Evolutionary conservation across 306 rosid genomes (phyloP).

Genomic region (Prunus mongolica): DNA sequence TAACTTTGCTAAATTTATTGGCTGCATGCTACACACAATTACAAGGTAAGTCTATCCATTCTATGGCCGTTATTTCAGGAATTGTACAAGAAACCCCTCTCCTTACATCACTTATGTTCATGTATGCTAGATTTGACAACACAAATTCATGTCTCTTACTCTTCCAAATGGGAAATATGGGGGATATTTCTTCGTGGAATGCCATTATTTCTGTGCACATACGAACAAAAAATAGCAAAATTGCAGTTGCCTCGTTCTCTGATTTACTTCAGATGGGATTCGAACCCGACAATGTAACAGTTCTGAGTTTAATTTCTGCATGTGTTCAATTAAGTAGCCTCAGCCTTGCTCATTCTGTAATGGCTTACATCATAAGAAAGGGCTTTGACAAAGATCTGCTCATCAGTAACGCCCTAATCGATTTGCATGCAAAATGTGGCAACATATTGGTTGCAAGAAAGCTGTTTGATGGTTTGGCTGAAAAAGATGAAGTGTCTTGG

Average conservation of each 20-base stretch:
- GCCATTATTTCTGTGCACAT: conserved; percentile 21
- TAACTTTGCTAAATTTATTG: conserved; percentile 29
- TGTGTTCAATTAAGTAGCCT: conserved; percentile 24
- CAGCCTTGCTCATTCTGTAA: conserved; percentile 6
- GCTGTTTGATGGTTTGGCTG: conserved; percentile 23
- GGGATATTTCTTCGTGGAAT: conserved; percentile 35
- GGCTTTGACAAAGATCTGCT: conserved; percentile 25
- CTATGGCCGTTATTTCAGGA: conserved; percentile 18
- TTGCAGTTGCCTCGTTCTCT: conserved; percentile 12
- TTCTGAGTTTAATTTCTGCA: conserved; percentile 26
- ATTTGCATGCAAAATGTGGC: conserved; percentile 32
- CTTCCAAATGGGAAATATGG: conserved; percentile 20
- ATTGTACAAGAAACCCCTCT: conserved; percentile 10
- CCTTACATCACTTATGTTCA: conserved; percentile 30
- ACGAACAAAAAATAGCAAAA: conserved; percentile 12
- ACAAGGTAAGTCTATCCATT: conserved; percentile 37
- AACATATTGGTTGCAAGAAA: conserved; percentile 23
- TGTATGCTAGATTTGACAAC: conserved; percentile 32
- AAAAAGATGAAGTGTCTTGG: conserved; percentile 28
- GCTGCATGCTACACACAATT: conserved; percentile 25
- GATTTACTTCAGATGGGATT: conserved; percentile 23
- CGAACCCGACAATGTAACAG: conserved; percentile 29
- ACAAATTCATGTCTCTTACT: conserved; percentile 8
- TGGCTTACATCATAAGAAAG: conserved; percentile 11
- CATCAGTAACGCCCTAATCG: conserved; percentile 25